A percentile compares a stretch with the other conserved stretches of the same genome.
Conservation (phyloP, 345 rosid genomes). For the Angophora floribunda region DNA sequence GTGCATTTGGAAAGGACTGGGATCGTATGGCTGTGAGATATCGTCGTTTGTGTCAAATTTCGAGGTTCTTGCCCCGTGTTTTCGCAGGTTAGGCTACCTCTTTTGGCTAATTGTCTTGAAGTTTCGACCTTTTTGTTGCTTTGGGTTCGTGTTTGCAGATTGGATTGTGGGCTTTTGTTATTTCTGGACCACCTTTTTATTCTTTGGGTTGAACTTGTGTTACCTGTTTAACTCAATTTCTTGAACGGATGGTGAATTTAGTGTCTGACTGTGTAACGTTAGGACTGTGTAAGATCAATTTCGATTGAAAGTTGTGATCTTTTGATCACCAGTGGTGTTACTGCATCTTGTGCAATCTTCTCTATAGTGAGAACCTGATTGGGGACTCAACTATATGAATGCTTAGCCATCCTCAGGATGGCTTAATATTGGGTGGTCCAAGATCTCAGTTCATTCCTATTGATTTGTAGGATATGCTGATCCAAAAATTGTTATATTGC, state of each 20-base stretch:
- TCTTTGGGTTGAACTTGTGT: neutral
- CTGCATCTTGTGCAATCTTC: neutral
- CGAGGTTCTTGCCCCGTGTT: constrained; percentile 28
- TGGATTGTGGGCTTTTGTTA: neutral
- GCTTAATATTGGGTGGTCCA: neutral
- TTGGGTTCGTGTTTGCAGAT: neutral
- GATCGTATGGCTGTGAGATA: constrained; percentile 23
- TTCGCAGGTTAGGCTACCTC: constrained; percentile 27
- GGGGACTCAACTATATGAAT: neutral
- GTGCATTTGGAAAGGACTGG: neutral
- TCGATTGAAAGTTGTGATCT: neutral
- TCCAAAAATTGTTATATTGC: neutral
- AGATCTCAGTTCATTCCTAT: neutral
- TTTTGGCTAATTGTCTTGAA: neutral
- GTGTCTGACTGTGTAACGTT: neutral
- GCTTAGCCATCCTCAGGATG: neutral
- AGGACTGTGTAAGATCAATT: neutral
- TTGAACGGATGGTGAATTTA: neutral
- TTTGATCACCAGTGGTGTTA: neutral
- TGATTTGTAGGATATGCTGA: neutral
- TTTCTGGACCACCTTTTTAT: neutral
- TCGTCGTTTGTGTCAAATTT: constrained; percentile 20
- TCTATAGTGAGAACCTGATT: neutral
- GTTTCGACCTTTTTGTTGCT: neutral
- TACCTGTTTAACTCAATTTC: neutral